Conservation (phyloP, 2,329 filamentous ascomycete species). For the Chrysoporthe cubensis region DNA sequence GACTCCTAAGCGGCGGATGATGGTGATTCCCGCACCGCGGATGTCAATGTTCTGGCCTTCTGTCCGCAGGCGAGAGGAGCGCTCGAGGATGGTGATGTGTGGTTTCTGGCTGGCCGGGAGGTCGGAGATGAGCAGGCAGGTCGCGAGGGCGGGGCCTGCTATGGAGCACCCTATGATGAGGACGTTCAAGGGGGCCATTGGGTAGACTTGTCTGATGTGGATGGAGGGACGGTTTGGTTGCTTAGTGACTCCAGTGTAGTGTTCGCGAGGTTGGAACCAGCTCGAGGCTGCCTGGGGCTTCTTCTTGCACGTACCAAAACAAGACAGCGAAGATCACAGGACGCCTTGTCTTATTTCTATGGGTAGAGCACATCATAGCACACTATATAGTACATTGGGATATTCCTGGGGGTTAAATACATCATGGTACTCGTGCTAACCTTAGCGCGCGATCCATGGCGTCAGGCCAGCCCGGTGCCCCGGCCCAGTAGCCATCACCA, state of each 20-base stretch:
- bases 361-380: neutral
- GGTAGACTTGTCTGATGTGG: no score
- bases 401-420: neutral
- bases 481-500: neutral
- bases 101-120: conserved; percentile 32
- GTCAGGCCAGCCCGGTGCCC: neutral
- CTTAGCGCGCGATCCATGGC: neutral
- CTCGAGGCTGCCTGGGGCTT: neutral
- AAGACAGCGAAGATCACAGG: neutral
- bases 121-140: conserved; percentile 42
- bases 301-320: neutral
- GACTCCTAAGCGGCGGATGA: conserved; percentile 46
- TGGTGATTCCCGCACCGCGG: conserved; percentile 44
- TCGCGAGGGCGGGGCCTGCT: conserved; percentile 46
- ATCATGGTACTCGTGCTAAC: neutral
- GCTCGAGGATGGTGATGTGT: conserved; percentile 48
- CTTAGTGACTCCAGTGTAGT: neutral
- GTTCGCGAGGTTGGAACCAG: neutral
- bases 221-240: no score
- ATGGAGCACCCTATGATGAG: conserved; percentile 46
- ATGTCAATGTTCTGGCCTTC: conserved; percentile 51
- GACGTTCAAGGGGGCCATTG: conserved; percentile 38
- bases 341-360: neutral
- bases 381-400: neutral
- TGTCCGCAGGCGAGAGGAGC: conserved; percentile 41